These are phyloP conservation scores for Strigomonas culicis DNA, from an alignment of 208 protist species.

Conservation along the genomic window DNA sequence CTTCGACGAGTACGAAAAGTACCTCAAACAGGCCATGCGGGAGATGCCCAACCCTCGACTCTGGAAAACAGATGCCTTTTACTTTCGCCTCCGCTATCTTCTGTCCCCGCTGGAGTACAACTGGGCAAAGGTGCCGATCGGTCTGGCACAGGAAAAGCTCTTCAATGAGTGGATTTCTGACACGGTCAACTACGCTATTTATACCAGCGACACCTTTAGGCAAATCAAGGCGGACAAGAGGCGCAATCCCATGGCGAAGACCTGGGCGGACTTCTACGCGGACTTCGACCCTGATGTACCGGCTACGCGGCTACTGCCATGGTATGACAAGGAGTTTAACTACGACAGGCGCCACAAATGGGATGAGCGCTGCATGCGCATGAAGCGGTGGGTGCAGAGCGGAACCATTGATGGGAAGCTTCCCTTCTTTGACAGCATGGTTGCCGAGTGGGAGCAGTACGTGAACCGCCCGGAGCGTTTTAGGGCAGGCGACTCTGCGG, in stretches of 20 bases:
- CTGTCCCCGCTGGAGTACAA: constrained; percentile 87
- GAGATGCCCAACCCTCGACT: constrained; percentile 88
- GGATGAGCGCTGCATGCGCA: constrained; percentile 90
- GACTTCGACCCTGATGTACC: constrained; percentile 85
- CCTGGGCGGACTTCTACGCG: constrained; percentile 84
- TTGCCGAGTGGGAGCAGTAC: constrained; percentile 90
- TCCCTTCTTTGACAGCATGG: constrained; percentile 79
- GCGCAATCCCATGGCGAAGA: constrained; percentile 79
- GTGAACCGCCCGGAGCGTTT: constrained; percentile 86
- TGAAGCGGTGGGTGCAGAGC: constrained; percentile 91
- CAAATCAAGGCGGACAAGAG: constrained; percentile 72
- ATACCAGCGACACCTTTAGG: constrained; percentile 54
- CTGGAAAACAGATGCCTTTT: constrained; percentile 90
- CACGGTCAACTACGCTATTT: constrained; percentile 77
- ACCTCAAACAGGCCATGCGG: constrained; percentile 84
- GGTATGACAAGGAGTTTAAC: constrained; percentile 88
- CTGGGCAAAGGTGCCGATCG: constrained; percentile 84
- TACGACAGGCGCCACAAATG: constrained; percentile 89
- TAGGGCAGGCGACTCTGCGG: constrained; percentile 63
- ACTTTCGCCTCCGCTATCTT: constrained; percentile 86
- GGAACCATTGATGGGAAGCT: constrained; percentile 80
- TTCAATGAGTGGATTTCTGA: constrained; percentile 89
- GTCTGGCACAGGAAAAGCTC: constrained; percentile 61
- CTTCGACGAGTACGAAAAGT: constrained; percentile 86
- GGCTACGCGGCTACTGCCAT: constrained; percentile 77